A percentile compares a stretch with the other conserved stretches of the same genome.
Evolutionary conservation across 176 grass and related monocot species (phyloP).

Genomic region (Oropetium thomaeum): DNA sequence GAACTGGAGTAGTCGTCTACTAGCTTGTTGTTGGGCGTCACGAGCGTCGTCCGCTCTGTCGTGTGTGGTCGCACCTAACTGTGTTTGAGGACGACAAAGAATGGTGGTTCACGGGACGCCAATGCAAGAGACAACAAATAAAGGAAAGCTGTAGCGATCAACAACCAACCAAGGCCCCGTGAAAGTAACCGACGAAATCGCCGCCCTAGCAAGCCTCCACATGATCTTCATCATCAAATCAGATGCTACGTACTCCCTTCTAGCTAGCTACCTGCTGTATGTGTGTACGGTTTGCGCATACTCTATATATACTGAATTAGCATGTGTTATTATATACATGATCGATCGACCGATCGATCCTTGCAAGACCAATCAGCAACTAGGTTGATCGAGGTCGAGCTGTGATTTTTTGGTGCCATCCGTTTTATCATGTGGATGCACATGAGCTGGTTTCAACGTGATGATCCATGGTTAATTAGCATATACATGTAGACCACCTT

Average conservation of each 20-base stretch:
- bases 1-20: too few relatives aligned
- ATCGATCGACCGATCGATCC: too few relatives aligned
- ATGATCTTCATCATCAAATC: neutral
- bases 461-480: too few relatives aligned
- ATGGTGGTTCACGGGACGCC: neutral
- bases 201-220: neutral
- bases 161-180: slow-evolving; percentile 7
- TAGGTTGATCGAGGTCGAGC: neutral
- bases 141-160: neutral
- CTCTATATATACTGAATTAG: neutral
- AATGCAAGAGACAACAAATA: too few relatives aligned
- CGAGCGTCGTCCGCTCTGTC: neutral
- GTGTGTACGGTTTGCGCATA: neutral
- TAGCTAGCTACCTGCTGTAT: too few relatives aligned
- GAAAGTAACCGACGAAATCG: slow-evolving; percentile 26
- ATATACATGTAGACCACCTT: neutral
- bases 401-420: neutral
- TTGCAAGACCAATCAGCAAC: neutral
- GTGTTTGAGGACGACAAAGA: slow-evolving; percentile 17
- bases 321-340: neutral
- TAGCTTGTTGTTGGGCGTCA: too few relatives aligned
- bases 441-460: neutral
- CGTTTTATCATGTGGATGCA: neutral
- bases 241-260: too few relatives aligned
- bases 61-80: neutral